Conservation (phyloP, 2,329 filamentous ascomycete genomes). For the Endothia cerciana region DNA sequence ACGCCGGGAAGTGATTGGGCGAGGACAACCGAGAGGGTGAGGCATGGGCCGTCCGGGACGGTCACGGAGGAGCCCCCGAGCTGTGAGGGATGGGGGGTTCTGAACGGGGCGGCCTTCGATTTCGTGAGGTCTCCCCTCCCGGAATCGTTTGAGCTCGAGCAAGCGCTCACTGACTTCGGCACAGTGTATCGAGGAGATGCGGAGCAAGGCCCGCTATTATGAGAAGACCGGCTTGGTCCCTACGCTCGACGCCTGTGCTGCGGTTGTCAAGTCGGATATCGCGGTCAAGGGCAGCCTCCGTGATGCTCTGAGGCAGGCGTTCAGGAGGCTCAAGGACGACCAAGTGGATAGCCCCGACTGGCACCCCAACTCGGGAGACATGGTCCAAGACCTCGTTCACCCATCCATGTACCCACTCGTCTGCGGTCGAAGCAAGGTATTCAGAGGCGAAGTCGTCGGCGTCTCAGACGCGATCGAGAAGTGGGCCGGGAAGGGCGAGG, state of each 20-base stretch:
- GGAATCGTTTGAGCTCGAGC: no score
- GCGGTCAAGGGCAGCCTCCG: conserved; percentile 20
- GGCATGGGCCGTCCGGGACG: background rate
- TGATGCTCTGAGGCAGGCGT: conserved; percentile 14
- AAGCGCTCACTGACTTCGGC: background rate
- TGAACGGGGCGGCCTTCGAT: conserved; percentile 25
- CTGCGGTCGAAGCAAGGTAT: conserved; percentile 44
- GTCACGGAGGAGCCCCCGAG: no score
- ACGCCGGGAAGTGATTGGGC: conserved; percentile 12
- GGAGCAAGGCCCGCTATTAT: conserved; percentile 25
- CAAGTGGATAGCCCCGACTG: conserved; percentile 49
- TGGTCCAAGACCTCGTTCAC: conserved; percentile 58
- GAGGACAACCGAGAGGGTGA: background rate
- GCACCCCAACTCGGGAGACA: conserved; percentile 53
- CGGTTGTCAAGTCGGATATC: conserved; percentile 24
- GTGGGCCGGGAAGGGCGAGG: conserved; percentile 25
- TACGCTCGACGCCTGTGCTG: conserved; percentile 21
- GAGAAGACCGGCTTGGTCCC: conserved; percentile 20
- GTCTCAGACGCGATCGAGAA: conserved; percentile 14
- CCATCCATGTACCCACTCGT: conserved; percentile 58
- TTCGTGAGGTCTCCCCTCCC: conserved; percentile 7
- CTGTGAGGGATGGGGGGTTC: conserved; percentile 38
- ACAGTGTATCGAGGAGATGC: conserved; percentile 28
- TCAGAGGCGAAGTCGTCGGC: conserved; percentile 11
- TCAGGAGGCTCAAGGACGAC: conserved; percentile 43